Evolutionary conservation across 805 yeast species (phyloP).

Genomic region (Cyberlindnera xishuangbannaensis): DNA sequence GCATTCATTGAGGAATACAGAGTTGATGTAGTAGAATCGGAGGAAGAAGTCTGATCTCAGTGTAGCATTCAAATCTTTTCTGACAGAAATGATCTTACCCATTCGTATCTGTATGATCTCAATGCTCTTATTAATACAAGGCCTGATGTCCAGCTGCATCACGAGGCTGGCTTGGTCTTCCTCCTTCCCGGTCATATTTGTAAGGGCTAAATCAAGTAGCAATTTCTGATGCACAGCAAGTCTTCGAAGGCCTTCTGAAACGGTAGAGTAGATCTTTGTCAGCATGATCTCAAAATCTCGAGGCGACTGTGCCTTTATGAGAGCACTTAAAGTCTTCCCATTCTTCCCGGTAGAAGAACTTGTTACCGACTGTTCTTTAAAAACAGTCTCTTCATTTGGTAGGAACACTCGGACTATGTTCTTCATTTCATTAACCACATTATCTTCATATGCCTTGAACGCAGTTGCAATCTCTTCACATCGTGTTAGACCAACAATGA

Average conservation of each 20-base stretch:
- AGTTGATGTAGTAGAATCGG: slow-evolving; percentile 57
- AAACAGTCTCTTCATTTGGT: slow-evolving; percentile 41
- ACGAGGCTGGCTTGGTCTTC: slow-evolving; percentile 31
- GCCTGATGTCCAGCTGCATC: slow-evolving; percentile 60
- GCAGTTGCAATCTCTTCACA: slow-evolving; percentile 60
- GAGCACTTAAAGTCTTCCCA: slow-evolving; percentile 27
- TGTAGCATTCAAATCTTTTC: slow-evolving; percentile 64
- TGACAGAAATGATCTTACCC: slow-evolving; percentile 69
- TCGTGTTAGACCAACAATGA: slow-evolving; percentile 51
- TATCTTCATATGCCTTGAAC: slow-evolving; percentile 59
- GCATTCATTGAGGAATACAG: slow-evolving; percentile 73
- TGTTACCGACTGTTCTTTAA: slow-evolving; percentile 5
- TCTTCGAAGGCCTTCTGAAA: slow-evolving; percentile 70
- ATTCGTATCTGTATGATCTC: slow-evolving; percentile 69
- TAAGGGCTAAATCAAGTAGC: slow-evolving; percentile 63
- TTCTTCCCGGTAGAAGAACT: slow-evolving; percentile 5
- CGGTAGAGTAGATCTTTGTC: slow-evolving; percentile 48
- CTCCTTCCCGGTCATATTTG: slow-evolving; percentile 28
- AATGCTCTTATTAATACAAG: slow-evolving; percentile 60
- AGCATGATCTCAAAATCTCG: slow-evolving; percentile 72
- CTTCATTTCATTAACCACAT: slow-evolving; percentile 65
- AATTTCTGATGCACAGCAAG: slow-evolving; percentile 75
- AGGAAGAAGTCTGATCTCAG: slow-evolving; percentile 57
- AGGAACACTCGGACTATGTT: slow-evolving; percentile 58
- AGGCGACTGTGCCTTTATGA: slow-evolving; percentile 63